Conservation (phyloP, 768 basidiomycete genomes). For the Rhizopogon vulgaris region DNA sequence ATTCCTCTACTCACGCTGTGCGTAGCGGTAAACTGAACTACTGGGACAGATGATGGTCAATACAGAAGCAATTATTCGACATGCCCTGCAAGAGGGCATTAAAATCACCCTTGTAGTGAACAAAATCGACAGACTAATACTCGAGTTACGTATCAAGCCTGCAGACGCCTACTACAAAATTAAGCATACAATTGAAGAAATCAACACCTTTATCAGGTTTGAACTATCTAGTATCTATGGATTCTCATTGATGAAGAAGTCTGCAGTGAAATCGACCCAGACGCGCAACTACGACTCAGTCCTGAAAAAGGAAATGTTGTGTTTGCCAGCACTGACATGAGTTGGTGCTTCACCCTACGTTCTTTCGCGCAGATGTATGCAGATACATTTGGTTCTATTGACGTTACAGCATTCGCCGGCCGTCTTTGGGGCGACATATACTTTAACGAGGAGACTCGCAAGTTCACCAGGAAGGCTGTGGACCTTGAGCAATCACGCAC, state of each 20-base stretch:
- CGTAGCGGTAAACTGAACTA: slow-evolving; percentile 8
- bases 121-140: slow-evolving; percentile 95
- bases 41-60: slow-evolving; percentile 78
- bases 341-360: slow-evolving; percentile 91
- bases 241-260: not conserved
- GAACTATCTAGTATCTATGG: slow-evolving; percentile 9
- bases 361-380: slow-evolving; percentile 98
- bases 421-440: slow-evolving; percentile 99
- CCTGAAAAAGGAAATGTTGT: slow-evolving; percentile 96
- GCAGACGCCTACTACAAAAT: slow-evolving; percentile 98
- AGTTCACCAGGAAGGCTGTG: slow-evolving; percentile 81
- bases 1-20: not conserved
- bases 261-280: slow-evolving; percentile 73
- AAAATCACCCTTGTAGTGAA: slow-evolving; percentile 93
- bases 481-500: slow-evolving; percentile 77
- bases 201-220: slow-evolving; percentile 93
- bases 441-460: slow-evolving; percentile 77
- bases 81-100: slow-evolving; percentile 83
- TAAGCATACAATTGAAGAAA: slow-evolving; percentile 97
- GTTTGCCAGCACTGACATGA: slow-evolving; percentile 96
- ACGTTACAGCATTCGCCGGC: slow-evolving; percentile 80
- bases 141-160: slow-evolving; percentile 94
- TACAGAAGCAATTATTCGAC: slow-evolving; percentile 81
- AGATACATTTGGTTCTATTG: slow-evolving; percentile 81
- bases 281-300: slow-evolving; percentile 82